Conservation (phyloP, 2,329 filamentous ascomycete genomes). For the Beauveria medogensis region DNA sequence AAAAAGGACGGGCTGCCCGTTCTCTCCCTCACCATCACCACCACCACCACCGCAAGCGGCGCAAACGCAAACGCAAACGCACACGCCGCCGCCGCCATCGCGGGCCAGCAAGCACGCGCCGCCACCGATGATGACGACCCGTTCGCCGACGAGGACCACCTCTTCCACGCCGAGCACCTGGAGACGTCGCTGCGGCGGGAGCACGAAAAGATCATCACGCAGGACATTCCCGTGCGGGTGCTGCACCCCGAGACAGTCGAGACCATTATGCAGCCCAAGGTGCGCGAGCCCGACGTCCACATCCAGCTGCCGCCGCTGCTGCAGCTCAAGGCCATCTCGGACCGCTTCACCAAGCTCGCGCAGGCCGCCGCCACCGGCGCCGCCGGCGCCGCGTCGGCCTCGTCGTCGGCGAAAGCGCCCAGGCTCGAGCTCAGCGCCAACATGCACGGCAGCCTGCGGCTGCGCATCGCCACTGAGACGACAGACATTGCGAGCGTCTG, state of each 20-base stretch:
- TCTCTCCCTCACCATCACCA: constrained; percentile 82
- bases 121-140: constrained; percentile 25
- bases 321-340: constrained; percentile 88
- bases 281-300: constrained; percentile 87
- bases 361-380: constrained; percentile 24
- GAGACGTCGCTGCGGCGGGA: constrained; percentile 56
- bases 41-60: constrained; percentile 51
- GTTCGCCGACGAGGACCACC: constrained; percentile 36
- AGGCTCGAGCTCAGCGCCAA: constrained; percentile 85
- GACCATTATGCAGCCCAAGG: constrained; percentile 84
- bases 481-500: constrained; percentile 80
- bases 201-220: constrained; percentile 85
- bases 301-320: constrained; percentile 81
- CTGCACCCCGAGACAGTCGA: constrained; percentile 78
- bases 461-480: constrained; percentile 75
- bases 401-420: constrained; percentile 33
- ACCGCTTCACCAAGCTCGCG: constrained; percentile 87
- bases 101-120: constrained; percentile 19
- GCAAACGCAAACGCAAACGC: constrained; percentile 22
- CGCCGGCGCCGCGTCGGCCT: background rate
- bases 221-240: constrained; percentile 92
- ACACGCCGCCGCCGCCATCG: constrained; percentile 16
- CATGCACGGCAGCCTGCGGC: constrained; percentile 79
- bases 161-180: constrained; percentile 42
- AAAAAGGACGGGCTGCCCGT: constrained; percentile 86